Evolutionary conservation across 176 grass and related monocot species (phyloP).

Genomic region (Miscanthus lutarioriparius): DNA sequence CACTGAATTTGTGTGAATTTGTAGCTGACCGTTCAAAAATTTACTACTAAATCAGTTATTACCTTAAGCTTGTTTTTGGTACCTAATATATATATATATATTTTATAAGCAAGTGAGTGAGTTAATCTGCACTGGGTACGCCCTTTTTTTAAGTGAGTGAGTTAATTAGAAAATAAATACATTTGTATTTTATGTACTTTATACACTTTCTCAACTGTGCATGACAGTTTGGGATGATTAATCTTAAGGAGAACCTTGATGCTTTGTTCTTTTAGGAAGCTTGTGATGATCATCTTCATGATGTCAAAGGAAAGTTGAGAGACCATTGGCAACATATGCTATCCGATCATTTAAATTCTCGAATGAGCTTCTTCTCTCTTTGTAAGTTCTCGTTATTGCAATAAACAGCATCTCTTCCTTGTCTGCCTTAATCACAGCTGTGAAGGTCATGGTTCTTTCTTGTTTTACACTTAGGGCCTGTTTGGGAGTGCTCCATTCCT

Average conservation of each 20-base stretch:
- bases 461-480: background rate
- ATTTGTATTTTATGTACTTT: background rate
- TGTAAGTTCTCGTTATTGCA: constrained; percentile 50
- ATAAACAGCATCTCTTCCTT: background rate
- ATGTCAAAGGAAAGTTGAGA: constrained; percentile 53
- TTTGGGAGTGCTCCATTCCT: background rate
- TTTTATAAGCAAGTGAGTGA: background rate
- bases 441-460: background rate
- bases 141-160: too few relatives aligned
- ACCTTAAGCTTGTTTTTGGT: background rate
- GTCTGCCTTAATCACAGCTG: background rate
- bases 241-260: background rate
- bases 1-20: background rate
- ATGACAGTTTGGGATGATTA: background rate
- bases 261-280: constrained; percentile 42
- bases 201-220: background rate
- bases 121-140: too few relatives aligned
- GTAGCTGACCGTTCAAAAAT: background rate
- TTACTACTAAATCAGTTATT: background rate
- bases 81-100: background rate
- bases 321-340: constrained; percentile 58
- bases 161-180: background rate
- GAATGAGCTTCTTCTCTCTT: constrained; percentile 62
- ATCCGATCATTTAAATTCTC: constrained; percentile 46
- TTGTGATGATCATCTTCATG: constrained; percentile 39